phyloP scores from a whole-genome alignment of 2,329 filamentous ascomycete genomes.

The Geosmithia flava region DNA sequence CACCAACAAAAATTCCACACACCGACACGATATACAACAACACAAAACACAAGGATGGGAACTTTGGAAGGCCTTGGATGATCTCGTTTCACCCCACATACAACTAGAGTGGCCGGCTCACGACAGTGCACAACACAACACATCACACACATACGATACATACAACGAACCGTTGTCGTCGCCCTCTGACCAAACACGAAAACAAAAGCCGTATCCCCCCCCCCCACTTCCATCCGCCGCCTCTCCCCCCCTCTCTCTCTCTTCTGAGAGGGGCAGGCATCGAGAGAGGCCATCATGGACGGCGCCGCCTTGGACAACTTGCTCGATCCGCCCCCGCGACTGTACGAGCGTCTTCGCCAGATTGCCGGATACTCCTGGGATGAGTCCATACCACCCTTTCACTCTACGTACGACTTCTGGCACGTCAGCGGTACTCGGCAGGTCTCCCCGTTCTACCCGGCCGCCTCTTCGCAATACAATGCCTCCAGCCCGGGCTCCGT shows the following conservation, averaged over 20 bases:
- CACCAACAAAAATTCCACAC: background rate
- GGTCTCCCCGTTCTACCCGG: conserved; percentile 31
- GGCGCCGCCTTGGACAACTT: conserved; percentile 37
- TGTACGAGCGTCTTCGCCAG: conserved; percentile 62
- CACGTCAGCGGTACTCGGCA: conserved; percentile 55
- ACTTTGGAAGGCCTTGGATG: conserved; percentile 1
- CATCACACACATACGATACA: background rate
- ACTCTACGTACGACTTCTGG: conserved; percentile 81
- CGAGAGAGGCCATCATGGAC: conserved; percentile 31
- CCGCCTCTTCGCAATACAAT: conserved; percentile 28
- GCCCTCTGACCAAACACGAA: background rate
- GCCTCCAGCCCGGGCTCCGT: conserved; percentile 29
- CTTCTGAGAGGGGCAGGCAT: background rate
- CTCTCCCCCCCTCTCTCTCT: background rate
- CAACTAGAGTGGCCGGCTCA: too few relatives aligned
- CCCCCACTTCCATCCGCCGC: background rate
- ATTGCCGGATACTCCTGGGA: conserved; percentile 69
- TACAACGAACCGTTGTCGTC: too few relatives aligned
- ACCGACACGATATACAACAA: background rate
- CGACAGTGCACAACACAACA: background rate
- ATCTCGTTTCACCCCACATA: background rate
- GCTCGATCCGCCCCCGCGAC: conserved; percentile 51
- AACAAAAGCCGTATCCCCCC: background rate
- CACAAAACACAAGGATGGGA: conserved; percentile 2
- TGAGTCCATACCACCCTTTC: conserved; percentile 43